A percentile compares a stretch with the other conserved stretches of the same genome.
phyloP scores from a whole-genome alignment of 805 yeast species.

The Ogataea pignaliae region DNA sequence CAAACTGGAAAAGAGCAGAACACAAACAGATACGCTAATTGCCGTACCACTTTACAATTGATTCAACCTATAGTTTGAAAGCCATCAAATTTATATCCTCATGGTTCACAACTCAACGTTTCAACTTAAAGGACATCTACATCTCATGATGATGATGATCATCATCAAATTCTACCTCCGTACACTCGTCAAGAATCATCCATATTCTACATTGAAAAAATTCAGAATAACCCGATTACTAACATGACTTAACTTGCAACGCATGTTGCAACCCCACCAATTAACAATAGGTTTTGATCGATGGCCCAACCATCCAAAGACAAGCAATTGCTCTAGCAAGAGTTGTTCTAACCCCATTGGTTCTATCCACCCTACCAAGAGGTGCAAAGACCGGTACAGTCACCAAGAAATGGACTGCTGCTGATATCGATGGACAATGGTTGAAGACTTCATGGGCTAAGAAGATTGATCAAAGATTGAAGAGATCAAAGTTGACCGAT shows the following conservation, averaged over 20 bases:
- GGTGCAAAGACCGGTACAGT: constrained; percentile 87
- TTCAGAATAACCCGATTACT: constrained; percentile 3
- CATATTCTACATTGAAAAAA: too few species aligned
- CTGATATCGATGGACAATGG: constrained; percentile 89
- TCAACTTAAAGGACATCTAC: too few species aligned
- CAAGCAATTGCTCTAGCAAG: constrained; percentile 85
- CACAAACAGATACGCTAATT: too few species aligned
- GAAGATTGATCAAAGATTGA: constrained; percentile 93
- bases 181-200: too few species aligned
- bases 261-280: constrained; percentile 2
- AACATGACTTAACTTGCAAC: constrained; percentile 1
- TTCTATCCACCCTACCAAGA: constrained; percentile 83
- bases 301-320: constrained; percentile 95
- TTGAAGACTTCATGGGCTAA: constrained; percentile 93
- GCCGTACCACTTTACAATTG: too few species aligned
- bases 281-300: constrained; percentile 68
- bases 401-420: constrained; percentile 89
- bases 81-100: too few species aligned
- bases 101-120: too few species aligned
- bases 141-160: too few species aligned
- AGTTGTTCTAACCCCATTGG: constrained; percentile 90
- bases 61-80: too few species aligned
- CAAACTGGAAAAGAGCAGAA: too few species aligned
- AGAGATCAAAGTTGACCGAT: constrained; percentile 90
- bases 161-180: too few species aligned